These are phyloP conservation scores for Colletotrichum somersetense DNA, from an alignment of 2,329 filamentous ascomycete genomes.

Conservation along the genomic window DNA sequence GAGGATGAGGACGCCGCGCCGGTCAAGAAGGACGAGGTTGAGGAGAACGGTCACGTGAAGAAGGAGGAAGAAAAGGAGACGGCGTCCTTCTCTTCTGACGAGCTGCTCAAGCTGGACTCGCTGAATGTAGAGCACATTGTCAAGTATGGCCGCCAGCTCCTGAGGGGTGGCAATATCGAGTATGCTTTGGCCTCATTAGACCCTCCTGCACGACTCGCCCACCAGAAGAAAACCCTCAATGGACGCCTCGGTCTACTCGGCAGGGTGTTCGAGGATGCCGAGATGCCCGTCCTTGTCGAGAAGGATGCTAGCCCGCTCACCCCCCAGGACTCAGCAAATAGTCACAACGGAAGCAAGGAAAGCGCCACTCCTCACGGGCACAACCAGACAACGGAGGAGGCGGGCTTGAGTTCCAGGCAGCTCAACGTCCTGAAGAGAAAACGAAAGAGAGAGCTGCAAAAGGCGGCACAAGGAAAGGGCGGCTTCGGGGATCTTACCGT, in stretches of 20 bases:
- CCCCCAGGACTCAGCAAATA: conserved; percentile 57
- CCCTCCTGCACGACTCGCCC: conserved; percentile 81
- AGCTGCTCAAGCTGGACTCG: conserved; percentile 77
- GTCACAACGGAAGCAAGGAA: conserved; percentile 53
- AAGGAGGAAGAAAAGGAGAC: conserved; percentile 71
- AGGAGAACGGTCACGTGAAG: conserved; percentile 64
- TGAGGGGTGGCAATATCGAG: conserved; percentile 89
- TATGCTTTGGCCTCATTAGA: conserved; percentile 86
- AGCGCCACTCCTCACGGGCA: conserved; percentile 52
- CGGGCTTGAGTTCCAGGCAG: conserved; percentile 88
- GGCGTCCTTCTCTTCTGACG: conserved; percentile 60
- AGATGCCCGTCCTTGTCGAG: conserved; percentile 70
- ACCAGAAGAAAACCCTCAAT: conserved; percentile 90
- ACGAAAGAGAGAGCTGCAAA: conserved; percentile 88
- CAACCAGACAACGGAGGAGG: conserved; percentile 68
- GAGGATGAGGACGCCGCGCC: conserved; percentile 70
- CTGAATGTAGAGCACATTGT: conserved; percentile 86
- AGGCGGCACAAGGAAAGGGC: conserved; percentile 86
- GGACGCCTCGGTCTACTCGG: conserved; percentile 87
- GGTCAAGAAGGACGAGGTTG: conserved; percentile 58
- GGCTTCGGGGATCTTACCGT: conserved; percentile 88
- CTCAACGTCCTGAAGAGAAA: conserved; percentile 96
- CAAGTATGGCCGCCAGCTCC: conserved; percentile 83
- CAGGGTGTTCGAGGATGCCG: conserved; percentile 86
- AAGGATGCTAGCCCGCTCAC: conserved; percentile 60